Evolutionary conservation across 176 grass and related monocot genomes (phyloP).

Genomic region (Hordeum marinum): DNA sequence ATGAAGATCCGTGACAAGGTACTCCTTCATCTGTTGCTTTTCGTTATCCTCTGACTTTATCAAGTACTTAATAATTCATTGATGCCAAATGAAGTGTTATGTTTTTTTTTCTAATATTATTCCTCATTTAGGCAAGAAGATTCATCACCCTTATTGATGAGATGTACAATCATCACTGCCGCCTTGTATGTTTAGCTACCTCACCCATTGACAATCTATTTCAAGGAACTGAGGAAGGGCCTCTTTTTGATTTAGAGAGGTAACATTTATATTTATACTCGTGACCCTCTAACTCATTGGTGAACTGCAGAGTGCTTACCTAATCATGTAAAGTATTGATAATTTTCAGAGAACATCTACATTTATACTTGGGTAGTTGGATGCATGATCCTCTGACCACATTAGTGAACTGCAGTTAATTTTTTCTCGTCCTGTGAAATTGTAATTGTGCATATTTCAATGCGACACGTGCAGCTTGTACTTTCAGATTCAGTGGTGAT

Average conservation of each 20-base stretch:
- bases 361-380: not conserved
- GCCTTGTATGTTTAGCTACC: constrained; percentile 65
- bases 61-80: not conserved
- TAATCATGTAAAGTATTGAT: not conserved
- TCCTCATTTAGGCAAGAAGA: constrained; percentile 66
- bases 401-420: not conserved
- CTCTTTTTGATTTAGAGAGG: constrained; percentile 96
- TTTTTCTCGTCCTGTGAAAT: not conserved
- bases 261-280: constrained; percentile 8
- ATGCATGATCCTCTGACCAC: not conserved
- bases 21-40: constrained; percentile 27
- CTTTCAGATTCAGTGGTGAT: not conserved
- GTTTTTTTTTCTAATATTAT: constrained; percentile 10
- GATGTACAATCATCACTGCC: constrained; percentile 91
- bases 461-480: not conserved
- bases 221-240: constrained; percentile 91
- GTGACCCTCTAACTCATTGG: not conserved
- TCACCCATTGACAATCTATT: constrained; percentile 89
- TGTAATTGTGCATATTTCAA: not conserved
- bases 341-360: constrained; percentile 65
- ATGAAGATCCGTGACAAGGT: constrained; percentile 99
- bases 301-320: not conserved
- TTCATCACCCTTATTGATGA: constrained; percentile 96
- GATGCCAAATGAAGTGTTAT: not conserved
- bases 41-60: not conserved